Evolutionary conservation across 2,329 filamentous ascomycete species (phyloP), one percentile per base, ranked within the genome.

Genomic region (Sclerotinia spermophila): DNA sequence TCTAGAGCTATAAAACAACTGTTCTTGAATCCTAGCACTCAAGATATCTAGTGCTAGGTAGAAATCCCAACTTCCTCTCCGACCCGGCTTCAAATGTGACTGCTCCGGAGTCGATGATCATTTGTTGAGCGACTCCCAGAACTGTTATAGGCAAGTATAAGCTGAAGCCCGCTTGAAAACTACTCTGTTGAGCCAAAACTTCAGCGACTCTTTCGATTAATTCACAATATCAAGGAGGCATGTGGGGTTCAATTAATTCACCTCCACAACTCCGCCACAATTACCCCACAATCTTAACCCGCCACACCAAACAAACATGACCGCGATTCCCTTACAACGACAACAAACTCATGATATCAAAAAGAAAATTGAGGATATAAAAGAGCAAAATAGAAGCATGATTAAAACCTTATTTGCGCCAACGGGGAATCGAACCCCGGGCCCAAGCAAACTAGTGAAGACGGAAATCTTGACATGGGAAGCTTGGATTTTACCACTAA

Each of bases 361-460:
- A 24, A n/a, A 0, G 13, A n/a, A 19, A 33, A 48, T 48, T 8
- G 21, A 51, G 4, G 15, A 53, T 13, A 38, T 4, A 27, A 38
- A 40, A 24, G 33, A n/a, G 3, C 21, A 17, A 40, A 51, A 65
- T 27, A 3, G 13, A 27, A 19, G 11, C 2, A 2, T 8, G 3
- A 1, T 1, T 2, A 4, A 6, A 2, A n/a, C 0, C 0, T n/a
- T 0, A 0, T 0, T 17, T 65, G 61, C 61, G 11, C 15, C 33
- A 53, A 65, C 19, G 44, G 61, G 44, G 61, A 65, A 65, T 65
- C 61, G 61, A 65, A 65, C 61, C 44, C 61, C 44, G 19, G 45
- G 61, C 61, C 44, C 33, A 38, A 35, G 61, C 61, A 65, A 5
- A 11, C 33, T 65, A 21, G 35, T 19, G 35, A 15, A 27, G 24